phyloP scores from a whole-genome alignment of 2,329 filamentous ascomycete genomes.

The Epichloe amarillans region DNA sequence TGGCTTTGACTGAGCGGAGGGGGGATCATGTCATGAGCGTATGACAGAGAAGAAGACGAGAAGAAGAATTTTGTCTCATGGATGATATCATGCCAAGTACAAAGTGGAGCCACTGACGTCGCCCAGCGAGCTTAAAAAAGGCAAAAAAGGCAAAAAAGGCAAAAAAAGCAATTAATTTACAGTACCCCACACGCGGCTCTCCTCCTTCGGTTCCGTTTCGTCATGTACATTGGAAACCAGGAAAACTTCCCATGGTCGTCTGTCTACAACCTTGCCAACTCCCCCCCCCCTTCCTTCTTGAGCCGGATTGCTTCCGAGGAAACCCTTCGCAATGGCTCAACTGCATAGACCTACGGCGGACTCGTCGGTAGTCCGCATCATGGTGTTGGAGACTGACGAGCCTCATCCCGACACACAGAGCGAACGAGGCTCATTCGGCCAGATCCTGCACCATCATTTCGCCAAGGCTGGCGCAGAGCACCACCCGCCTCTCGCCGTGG shows the following conservation, averaged over 20 bases:
- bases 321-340: slow-evolving; percentile 12
- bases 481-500: slow-evolving; percentile 38
- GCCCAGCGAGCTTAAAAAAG: too few species aligned
- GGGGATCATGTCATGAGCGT: not conserved
- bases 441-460: slow-evolving; percentile 39
- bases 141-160: too few species aligned
- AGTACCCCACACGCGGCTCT: too few species aligned
- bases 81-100: not conserved
- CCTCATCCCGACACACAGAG: slow-evolving; percentile 36
- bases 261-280: too few species aligned
- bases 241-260: too few species aligned
- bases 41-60: not conserved
- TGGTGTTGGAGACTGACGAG: slow-evolving; percentile 46
- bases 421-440: slow-evolving; percentile 38
- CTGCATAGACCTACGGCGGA: slow-evolving; percentile 15
- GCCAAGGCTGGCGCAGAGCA: slow-evolving; percentile 36
- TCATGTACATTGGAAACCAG: too few species aligned
- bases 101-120: not conserved
- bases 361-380: slow-evolving; percentile 20
- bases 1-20: not conserved
- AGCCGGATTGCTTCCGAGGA: not conserved
- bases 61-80: not conserved
- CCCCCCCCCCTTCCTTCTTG: too few species aligned
- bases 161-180: too few species aligned
- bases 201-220: too few species aligned